Evolutionary conservation across 805 yeast genomes (phyloP).

Genomic region (Ogataea pignaliae): DNA sequence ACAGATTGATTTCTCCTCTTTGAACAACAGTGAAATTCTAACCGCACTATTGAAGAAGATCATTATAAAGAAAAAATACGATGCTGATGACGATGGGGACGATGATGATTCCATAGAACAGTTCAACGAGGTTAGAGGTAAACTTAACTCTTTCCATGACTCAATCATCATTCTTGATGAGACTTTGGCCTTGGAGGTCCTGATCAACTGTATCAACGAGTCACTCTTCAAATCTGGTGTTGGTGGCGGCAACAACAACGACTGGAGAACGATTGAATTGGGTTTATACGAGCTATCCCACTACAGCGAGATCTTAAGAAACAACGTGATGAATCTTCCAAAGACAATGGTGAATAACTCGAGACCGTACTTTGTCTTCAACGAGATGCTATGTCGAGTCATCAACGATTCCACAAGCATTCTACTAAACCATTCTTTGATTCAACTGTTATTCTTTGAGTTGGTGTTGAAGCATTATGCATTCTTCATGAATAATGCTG

Average conservation of each 20-base stretch:
- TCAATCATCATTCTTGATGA: constrained; percentile 52
- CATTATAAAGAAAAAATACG: constrained; percentile 75
- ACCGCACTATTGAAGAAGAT: constrained; percentile 62
- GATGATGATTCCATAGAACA: constrained; percentile 73
- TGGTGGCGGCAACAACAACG: constrained; percentile 18
- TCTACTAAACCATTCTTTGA: constrained; percentile 68
- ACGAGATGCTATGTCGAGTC: constrained; percentile 52
- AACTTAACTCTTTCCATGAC: constrained; percentile 78
- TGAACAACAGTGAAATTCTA: constrained; percentile 45
- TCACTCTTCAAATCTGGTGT: constrained; percentile 23
- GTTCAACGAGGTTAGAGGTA: constrained; percentile 73
- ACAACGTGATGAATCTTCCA: constrained; percentile 67
- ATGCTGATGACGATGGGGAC: constrained; percentile 52
- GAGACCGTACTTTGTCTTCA: constrained; percentile 58
- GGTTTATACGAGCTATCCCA: constrained; percentile 80
- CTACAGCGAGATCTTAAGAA: constrained; percentile 74
- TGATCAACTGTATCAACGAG: constrained; percentile 45
- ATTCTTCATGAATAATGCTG: constrained; percentile 44
- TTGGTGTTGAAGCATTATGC: constrained; percentile 74
- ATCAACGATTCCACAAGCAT: constrained; percentile 32
- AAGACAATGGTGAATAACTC: constrained; percentile 62
- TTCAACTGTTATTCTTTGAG: constrained; percentile 81
- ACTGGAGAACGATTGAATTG: constrained; percentile 83
- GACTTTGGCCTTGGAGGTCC: constrained; percentile 31
- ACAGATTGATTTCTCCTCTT: constrained; percentile 25